Base-by-base conservation (phyloP, 371 early-diverging fungal genomes). In the Mucor piriformis region DNA sequence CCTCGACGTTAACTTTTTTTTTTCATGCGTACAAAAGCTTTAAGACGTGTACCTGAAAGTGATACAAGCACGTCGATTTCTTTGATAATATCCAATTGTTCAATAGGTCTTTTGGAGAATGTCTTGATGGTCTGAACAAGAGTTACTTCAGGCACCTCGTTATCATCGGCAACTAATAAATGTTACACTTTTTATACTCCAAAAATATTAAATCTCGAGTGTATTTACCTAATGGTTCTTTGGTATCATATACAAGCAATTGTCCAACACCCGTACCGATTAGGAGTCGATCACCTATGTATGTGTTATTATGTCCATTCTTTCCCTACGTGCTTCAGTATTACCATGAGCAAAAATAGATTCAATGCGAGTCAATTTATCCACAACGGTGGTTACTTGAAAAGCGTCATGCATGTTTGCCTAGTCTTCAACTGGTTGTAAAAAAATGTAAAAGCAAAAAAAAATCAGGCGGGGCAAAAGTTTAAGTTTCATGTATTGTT, bases 1-100 rank as follows among this genome's bases (percentile, higher is more conserved):
- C 8, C 4, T 38, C n/a, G 12, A 15, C n/a, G 21, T 18, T 10
- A n/a, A n/a, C 23, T 16, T 23, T 24, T 16, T 42, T 42, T 13
- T 18, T 40, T 3, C 15, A 40, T 40, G 16, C 15, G 7, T 3
- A 25, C 37, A 24, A 12, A 16, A 15, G 50, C n/a, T 40, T 15
- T 12, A 21, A 54, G 46, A 16, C 13, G 16, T 34, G 35, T 74
- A 83, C 87, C 88, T 47, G 90, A 82, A 43, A 91, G 69, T 2
- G 88, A 83, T 6, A 92, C 89, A 16, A 93, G 73, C 0, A 89
- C 77, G 46, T 86, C 89, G 3, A 91, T 85, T 59, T 91, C 91
- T 53, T 91, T 90, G 52, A 93, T 87, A 20, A 89, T 81, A 58
- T 87, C 90, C 23, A 93, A 70, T 43, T 90, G 89, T 54, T 91